A percentile compares a stretch with the other conserved stretches of the same genome.
Evolutionary conservation across 441 rosid genomes (phyloP).

Genomic region (Hura crepitans): DNA sequence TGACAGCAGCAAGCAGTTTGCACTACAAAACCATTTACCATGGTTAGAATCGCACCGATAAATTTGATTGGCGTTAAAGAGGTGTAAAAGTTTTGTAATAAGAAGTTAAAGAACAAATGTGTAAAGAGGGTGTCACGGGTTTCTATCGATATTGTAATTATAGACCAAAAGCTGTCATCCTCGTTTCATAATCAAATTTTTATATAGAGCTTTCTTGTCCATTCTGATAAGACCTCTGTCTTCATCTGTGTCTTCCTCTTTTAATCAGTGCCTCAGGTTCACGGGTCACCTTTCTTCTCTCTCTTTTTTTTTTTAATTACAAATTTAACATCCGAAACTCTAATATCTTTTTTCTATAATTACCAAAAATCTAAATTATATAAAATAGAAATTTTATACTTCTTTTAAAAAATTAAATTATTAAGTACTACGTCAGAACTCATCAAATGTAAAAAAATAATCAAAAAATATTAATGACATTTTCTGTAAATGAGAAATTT

Average conservation of each 20-base stretch:
- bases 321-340: too few relatives aligned
- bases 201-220: conserved; percentile 24
- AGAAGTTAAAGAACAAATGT: neutral
- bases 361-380: too few relatives aligned
- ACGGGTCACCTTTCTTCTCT: conserved; percentile 29
- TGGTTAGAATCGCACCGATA: too few relatives aligned
- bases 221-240: neutral
- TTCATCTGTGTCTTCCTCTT: conserved; percentile 9
- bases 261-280: conserved; percentile 21
- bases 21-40: too few relatives aligned
- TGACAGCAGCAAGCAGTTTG: too few relatives aligned
- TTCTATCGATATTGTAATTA: conserved; percentile 7
- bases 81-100: neutral
- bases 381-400: too few relatives aligned
- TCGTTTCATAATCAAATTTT: neutral
- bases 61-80: neutral
- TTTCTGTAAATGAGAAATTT: too few relatives aligned
- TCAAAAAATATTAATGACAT: too few relatives aligned
- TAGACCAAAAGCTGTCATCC: neutral
- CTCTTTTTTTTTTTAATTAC: neutral
- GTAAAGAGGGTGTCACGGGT: conserved; percentile 31
- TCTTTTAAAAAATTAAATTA: too few relatives aligned
- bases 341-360: too few relatives aligned
- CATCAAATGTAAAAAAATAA: too few relatives aligned
- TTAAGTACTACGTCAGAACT: too few relatives aligned